phyloP scores from a whole-genome alignment of 164 flowering plant species.

The Berberis vulgaris region DNA sequence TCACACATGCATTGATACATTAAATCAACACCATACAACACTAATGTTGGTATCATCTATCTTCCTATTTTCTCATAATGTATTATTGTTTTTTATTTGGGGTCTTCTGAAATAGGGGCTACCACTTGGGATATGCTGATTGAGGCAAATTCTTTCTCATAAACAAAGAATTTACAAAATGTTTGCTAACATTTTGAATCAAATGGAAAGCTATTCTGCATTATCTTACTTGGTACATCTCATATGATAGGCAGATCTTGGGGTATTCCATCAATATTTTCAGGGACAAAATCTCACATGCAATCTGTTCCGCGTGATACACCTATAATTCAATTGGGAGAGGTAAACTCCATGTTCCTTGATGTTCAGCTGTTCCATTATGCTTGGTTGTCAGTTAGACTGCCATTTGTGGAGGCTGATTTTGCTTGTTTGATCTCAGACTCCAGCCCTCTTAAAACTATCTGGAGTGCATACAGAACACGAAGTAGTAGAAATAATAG shows the following conservation, averaged over 20 bases:
- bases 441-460: slow-evolving; percentile 28
- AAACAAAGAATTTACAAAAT: no score
- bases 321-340: slow-evolving; percentile 23
- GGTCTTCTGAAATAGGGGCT: no score
- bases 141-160: no score
- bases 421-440: slow-evolving; percentile 16
- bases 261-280: slow-evolving; percentile 29
- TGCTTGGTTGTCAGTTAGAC: not conserved
- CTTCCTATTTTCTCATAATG: no score
- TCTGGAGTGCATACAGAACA: slow-evolving; percentile 22
- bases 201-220: no score
- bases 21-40: no score
- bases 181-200: not conserved
- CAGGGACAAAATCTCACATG: slow-evolving; percentile 5
- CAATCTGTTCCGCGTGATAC: slow-evolving; percentile 14
- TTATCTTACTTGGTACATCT: not conserved
- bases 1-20: no score
- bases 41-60: no score
- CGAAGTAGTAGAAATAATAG: slow-evolving; percentile 24
- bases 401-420: not conserved
- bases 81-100: no score
- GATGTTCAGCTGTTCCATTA: not conserved
- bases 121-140: no score
- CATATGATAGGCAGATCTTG: slow-evolving; percentile 18
- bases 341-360: slow-evolving; percentile 15